Evolutionary conservation across 306 rosid genomes (phyloP).

Genomic region (Gastrolobium bilobum): DNA sequence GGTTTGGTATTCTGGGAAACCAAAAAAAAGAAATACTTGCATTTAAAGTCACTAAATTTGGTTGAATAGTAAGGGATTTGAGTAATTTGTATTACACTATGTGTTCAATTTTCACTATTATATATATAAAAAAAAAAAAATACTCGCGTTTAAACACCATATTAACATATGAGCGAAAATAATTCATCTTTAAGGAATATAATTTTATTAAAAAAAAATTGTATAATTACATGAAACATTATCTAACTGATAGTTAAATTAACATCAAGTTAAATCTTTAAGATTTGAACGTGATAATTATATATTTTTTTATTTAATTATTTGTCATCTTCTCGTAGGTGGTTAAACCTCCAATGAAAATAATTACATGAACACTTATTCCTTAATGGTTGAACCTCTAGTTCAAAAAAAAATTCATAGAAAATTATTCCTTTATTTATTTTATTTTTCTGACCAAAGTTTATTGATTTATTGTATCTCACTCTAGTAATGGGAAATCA

Average conservation of each 20-base stretch:
- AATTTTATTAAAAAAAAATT: background rate
- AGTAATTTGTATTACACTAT: too few relatives aligned
- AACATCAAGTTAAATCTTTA: background rate
- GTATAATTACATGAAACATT: background rate
- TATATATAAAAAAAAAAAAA: too few relatives aligned
- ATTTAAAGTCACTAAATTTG: too few relatives aligned
- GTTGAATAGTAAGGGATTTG: too few relatives aligned
- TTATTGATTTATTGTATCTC: too few relatives aligned
- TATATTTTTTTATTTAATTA: background rate
- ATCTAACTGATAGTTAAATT: background rate
- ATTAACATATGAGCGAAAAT: background rate
- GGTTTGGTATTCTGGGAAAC: too few relatives aligned
- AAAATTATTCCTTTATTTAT: background rate
- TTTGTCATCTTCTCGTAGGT: constrained; percentile 8
- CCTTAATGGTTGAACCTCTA: background rate
- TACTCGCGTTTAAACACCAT: too few relatives aligned
- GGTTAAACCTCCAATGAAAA: constrained; percentile 28
- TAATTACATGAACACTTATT: constrained; percentile 7
- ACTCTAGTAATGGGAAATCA: background rate
- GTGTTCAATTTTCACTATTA: too few relatives aligned
- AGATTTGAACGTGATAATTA: background rate
- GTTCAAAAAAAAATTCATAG: background rate
- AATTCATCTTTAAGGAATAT: background rate
- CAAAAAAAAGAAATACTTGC: too few relatives aligned
- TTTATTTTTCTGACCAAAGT: background rate